A percentile compares a stretch with the other conserved stretches of the same genome.
phyloP scores from a whole-genome alignment of 2,329 filamentous ascomycete species.

The Karstenula rhodostoma region DNA sequence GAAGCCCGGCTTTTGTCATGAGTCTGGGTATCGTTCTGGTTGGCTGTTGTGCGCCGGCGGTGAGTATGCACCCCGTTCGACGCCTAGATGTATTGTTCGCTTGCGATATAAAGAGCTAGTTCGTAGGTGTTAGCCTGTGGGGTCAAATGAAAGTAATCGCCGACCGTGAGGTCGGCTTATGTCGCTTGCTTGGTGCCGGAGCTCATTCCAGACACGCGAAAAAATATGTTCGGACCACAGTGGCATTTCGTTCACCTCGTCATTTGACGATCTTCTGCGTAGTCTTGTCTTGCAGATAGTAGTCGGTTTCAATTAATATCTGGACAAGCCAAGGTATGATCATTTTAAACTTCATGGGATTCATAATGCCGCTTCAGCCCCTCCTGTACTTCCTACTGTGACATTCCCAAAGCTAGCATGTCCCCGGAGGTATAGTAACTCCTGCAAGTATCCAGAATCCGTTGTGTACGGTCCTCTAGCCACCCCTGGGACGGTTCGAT shows the following conservation, averaged over 20 bases:
- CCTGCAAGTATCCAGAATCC: conserved; percentile 14
- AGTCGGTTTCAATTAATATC: no score
- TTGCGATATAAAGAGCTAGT: neutral
- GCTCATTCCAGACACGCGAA: neutral
- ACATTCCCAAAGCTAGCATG: neutral
- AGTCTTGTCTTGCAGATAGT: no score
- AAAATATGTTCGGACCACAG: neutral
- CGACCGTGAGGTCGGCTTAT: neutral
- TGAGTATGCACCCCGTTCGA: neutral
- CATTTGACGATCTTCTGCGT: no score
- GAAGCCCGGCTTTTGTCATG: no score
- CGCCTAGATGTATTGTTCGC: neutral
- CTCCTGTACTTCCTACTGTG: neutral
- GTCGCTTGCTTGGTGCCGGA: neutral
- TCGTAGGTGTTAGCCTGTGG: neutral
- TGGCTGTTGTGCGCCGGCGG: neutral
- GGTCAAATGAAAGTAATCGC: neutral
- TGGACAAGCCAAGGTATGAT: no score
- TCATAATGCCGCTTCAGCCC: neutral
- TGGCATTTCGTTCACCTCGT: neutral
- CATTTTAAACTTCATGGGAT: no score
- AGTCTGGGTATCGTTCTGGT: neutral
- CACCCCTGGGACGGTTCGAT: conserved; percentile 18
- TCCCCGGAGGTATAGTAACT: neutral
- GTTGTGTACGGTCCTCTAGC: conserved; percentile 23